Base-by-base conservation (phyloP, 305 asterid genomes). In the Fraxinus angustifolia region DNA sequence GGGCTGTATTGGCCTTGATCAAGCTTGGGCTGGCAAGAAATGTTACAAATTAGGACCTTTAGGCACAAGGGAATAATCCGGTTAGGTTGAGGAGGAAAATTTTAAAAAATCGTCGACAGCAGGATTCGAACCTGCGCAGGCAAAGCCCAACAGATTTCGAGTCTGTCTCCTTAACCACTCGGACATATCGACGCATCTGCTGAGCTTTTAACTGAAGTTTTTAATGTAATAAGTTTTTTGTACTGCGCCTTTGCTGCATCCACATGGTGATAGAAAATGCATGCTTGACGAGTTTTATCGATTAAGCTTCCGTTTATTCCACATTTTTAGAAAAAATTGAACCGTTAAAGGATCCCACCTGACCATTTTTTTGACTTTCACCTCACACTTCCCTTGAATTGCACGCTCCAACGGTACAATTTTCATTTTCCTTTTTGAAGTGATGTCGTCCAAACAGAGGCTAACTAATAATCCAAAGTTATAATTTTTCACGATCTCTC, bases 91-190 rank as follows among this genome's bases (percentile, higher is more conserved):
- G n/a, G 16, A 45, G 56, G 56, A 45, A 45, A 45, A 45, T 45
- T 12, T 14, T 10, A 10, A 42, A 42, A 38, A 11, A 2, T 36
- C 50, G 50, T 42, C 50, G 50, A 42, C 50, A 42, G 50, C 50
- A 42, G 50, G 50, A 42, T 42, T 42, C 16, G 50, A 42, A 42
- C 50, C 50, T 42, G 98, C 98, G 98, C 98, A 93, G 98, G 99
- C 98, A 91, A 40, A 96, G 98, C 99, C 98, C 98, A 96, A 94
- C 98, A 96, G 98, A 94, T 92, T 96, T 94, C 98, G 99, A 93
- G 97, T 94, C 97, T 93, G 97, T 92, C 97, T 93, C 97, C 97
- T 94, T 94, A 92, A 94, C 98, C 98, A 96, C 98, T 96, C 98
- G 98, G 97, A 94, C 98, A 94, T 92, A 90, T 94, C 90, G 95